Conservation (phyloP, 192 early-diverging fungal genomes). For the Coemansia furcata region DNA sequence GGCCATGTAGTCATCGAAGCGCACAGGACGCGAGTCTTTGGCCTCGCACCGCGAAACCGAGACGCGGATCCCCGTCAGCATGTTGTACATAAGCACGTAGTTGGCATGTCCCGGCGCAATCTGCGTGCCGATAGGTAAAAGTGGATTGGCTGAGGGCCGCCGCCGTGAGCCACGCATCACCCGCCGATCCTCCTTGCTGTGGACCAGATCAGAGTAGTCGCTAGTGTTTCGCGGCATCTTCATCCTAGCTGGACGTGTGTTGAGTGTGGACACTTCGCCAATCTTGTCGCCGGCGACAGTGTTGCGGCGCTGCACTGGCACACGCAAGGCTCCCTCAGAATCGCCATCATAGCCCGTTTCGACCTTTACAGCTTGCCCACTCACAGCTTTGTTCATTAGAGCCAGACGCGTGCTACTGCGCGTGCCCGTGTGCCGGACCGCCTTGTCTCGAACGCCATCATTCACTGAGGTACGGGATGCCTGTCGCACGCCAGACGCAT, state of each 20-base stretch:
- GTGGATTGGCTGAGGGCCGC: slow-evolving; percentile 24
- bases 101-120: slow-evolving; percentile 94
- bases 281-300: slow-evolving; percentile 51
- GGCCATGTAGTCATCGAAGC: slow-evolving; percentile 77
- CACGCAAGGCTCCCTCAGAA: slow-evolving; percentile 28
- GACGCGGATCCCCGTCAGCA: slow-evolving; percentile 95
- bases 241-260: slow-evolving; percentile 13
- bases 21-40: slow-evolving; percentile 72
- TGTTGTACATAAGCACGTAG: slow-evolving; percentile 98
- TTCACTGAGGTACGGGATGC: neutral
- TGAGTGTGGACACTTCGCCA: slow-evolving; percentile 3
- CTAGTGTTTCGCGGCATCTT: slow-evolving; percentile 43
- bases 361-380: slow-evolving; percentile 4
- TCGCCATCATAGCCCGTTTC: slow-evolving; percentile 53
- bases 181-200: slow-evolving; percentile 34
- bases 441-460: neutral
- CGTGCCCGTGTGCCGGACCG: slow-evolving; percentile 4
- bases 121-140: slow-evolving; percentile 66
- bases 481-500: neutral
- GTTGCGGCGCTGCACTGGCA: slow-evolving; percentile 46
- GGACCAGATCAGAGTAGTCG: slow-evolving; percentile 31
- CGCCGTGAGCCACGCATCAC: slow-evolving; percentile 35
- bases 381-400: neutral
- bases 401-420: slow-evolving; percentile 26
- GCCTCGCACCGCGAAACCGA: slow-evolving; percentile 84